phyloP scores from a whole-genome alignment of 306 rosid species.

The Fragaria ananassa region DNA sequence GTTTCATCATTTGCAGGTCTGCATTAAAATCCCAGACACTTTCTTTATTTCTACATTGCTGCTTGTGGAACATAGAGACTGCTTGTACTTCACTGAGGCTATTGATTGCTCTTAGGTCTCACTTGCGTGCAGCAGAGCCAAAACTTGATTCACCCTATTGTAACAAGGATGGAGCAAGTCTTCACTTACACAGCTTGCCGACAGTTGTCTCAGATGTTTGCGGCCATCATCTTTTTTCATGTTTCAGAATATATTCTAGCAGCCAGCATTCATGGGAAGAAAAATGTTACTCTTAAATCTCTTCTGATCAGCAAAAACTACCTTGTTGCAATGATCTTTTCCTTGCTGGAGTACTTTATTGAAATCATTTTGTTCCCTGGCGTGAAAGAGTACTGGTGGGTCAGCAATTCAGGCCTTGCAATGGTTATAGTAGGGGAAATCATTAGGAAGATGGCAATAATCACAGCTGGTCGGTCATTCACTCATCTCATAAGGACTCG shows the following conservation, averaged over 20 bases:
- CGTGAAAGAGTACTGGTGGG: constrained; percentile 64
- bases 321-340: constrained; percentile 62
- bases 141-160: neutral
- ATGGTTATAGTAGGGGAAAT: constrained; percentile 69
- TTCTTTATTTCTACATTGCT: neutral
- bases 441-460: constrained; percentile 60
- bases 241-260: constrained; percentile 75
- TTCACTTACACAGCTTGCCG: constrained; percentile 54
- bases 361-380: constrained; percentile 59
- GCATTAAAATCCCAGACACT: neutral
- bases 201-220: constrained; percentile 65
- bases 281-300: constrained; percentile 56
- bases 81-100: constrained; percentile 8
- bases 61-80: constrained; percentile 2
- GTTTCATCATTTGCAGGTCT: constrained; percentile 28
- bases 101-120: constrained; percentile 3
- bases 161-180: constrained; percentile 51
- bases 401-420: constrained; percentile 61
- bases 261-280: constrained; percentile 55
- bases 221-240: constrained; percentile 65
- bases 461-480: constrained; percentile 75
- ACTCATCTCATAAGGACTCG: constrained; percentile 66
- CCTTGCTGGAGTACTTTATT: constrained; percentile 60
- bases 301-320: constrained; percentile 73
- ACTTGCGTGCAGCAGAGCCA: neutral